Evolutionary conservation across 768 basidiomycete genomes (phyloP), one percentile per base, ranked within the genome.

Genomic region (Dioszegia crocea): DNA sequence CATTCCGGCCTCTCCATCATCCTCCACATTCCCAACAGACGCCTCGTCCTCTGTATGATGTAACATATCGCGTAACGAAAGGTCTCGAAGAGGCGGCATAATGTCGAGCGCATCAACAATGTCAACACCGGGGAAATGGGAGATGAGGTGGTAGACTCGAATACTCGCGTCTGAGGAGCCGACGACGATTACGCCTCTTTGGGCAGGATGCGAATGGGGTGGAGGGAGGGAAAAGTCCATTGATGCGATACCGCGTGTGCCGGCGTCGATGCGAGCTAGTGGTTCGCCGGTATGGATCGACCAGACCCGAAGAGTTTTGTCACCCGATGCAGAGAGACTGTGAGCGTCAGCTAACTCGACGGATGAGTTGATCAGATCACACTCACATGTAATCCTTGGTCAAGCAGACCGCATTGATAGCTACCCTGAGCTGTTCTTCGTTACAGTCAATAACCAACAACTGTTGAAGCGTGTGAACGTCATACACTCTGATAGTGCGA

Each of bases 271-370:
- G 27, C 27, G 29, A 1, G 62, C 57, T 5, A 73, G 59, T 8
- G 67, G 56, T 14, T 58, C 50, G 1, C 75, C 75, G 8, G 71
- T 71, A 19, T 62, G 49, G 43, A 74, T 70, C 21, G 54, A 60
- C 70, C 71, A 74, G 2, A 76, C 53, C 1, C 71, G 63, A 11
- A 76, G 57, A 2, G 68, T 63, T 36, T 68, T 65, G 52, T 76
- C 75, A 14, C 71, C 75, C 5, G 75, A 74, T 1, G 63, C 73
- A 4, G 73, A 73, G 29, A 76, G 62, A 31, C 75, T 76, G 54
- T 1, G 41, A 14, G 21, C 29, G 9, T 61, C 31, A 61, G 60
- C 27, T 33, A 17, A 16, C 1, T 24, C 3, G 3, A 14, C 27
- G 17, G 27, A 50, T 19, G 3, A 38, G 30, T 11, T 23, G 36